phyloP scores from a whole-genome alignment of 441 rosid species.

The Populus tomentosa region DNA sequence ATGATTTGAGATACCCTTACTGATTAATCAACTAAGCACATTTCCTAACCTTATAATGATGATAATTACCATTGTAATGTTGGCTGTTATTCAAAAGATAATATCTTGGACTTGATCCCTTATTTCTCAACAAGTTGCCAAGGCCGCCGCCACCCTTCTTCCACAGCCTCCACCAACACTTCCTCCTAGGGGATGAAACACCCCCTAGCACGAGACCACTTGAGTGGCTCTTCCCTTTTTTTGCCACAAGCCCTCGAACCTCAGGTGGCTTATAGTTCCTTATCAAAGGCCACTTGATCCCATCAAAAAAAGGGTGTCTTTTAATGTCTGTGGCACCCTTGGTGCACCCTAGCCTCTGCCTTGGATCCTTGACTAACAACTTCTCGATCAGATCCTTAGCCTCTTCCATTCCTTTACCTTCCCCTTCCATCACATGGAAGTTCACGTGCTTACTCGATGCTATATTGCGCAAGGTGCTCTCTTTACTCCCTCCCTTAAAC shows the following conservation, averaged over 20 bases:
- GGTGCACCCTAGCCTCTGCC: conserved; percentile 49
- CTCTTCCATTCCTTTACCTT: conserved; percentile 42
- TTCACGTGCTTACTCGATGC: conserved; percentile 39
- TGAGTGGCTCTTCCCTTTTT: not conserved
- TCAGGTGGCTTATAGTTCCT: conserved; percentile 71
- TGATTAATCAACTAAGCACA: not conserved
- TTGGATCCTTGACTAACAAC: conserved; percentile 66
- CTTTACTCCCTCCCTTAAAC: conserved; percentile 54
- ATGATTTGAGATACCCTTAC: not conserved
- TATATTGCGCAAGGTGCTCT: conserved; percentile 73
- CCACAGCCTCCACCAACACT: not conserved
- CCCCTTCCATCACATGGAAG: conserved; percentile 53
- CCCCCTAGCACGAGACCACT: not conserved
- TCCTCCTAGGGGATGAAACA: not conserved
- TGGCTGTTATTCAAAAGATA: not conserved
- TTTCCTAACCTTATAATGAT: not conserved
- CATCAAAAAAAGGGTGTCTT: conserved; percentile 70
- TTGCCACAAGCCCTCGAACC: conserved; percentile 31
- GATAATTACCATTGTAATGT: not conserved
- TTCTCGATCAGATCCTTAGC: conserved; percentile 55
- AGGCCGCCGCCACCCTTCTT: not conserved
- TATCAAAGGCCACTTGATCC: conserved; percentile 67
- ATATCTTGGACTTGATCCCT: not conserved
- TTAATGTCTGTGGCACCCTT: conserved; percentile 69
- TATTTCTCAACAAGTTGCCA: not conserved